Evolutionary conservation across 2,329 filamentous ascomycete species (phyloP).

Genomic region (Penicillium sp.): DNA sequence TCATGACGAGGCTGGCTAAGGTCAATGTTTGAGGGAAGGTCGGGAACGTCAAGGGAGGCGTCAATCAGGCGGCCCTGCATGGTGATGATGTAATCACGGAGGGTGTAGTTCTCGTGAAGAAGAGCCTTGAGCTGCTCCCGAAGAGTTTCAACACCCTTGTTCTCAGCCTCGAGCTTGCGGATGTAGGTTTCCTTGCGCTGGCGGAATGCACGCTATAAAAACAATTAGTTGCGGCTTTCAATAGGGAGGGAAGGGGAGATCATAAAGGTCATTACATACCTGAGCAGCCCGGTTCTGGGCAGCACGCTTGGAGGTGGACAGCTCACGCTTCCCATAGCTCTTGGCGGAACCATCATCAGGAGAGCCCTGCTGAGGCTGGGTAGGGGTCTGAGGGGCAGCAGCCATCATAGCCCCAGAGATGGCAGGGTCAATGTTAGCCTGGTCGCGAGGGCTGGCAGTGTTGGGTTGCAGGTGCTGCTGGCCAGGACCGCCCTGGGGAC

Average conservation of each 20-base stretch:
- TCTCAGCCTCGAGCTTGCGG: slow-evolving; percentile 94
- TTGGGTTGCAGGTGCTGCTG: slow-evolving; percentile 49
- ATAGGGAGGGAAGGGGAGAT: background rate
- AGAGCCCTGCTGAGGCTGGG: slow-evolving; percentile 35
- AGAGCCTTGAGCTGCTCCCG: slow-evolving; percentile 79
- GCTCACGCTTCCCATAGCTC: slow-evolving; percentile 76
- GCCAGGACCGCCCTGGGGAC: slow-evolving; percentile 50
- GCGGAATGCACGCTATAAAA: slow-evolving; percentile 82
- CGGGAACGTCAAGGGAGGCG: slow-evolving; percentile 80
- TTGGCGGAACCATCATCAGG: slow-evolving; percentile 66
- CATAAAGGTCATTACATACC: slow-evolving; percentile 61
- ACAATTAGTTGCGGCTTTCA: background rate
- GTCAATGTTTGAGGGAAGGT: slow-evolving; percentile 80
- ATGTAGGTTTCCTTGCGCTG: slow-evolving; percentile 98
- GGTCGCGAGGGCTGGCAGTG: slow-evolving; percentile 52
- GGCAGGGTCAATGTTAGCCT: slow-evolving; percentile 64
- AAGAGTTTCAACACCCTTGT: slow-evolving; percentile 77
- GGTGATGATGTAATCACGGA: slow-evolving; percentile 91
- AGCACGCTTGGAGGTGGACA: slow-evolving; percentile 94
- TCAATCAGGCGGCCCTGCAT: slow-evolving; percentile 87
- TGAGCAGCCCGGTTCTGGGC: slow-evolving; percentile 97
- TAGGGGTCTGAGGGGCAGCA: slow-evolving; percentile 41
- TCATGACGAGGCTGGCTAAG: slow-evolving; percentile 62
- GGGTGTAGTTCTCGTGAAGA: slow-evolving; percentile 85
- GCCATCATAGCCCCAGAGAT: slow-evolving; percentile 62